Evolutionary conservation across 1,139 yeast species (phyloP), one percentile per base, ranked within the genome.

Genomic region (Citeromyces hawaiiensis): DNA sequence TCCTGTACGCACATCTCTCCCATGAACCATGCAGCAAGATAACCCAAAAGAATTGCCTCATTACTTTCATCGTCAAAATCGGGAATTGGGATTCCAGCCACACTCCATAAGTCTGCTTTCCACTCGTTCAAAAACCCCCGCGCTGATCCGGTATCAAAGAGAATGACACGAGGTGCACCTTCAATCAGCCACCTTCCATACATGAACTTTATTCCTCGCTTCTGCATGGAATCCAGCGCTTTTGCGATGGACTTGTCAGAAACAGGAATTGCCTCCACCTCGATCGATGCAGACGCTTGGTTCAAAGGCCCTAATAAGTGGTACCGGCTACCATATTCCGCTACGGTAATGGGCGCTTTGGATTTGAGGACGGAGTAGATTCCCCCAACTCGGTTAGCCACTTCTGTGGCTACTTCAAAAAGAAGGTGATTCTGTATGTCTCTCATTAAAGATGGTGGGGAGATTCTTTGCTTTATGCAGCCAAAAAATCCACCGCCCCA

Each of bases 121-220:
- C 98, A 91, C 53, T 91, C 97, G 54, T 81, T 77, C 50, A 91
- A 64, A 55, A 71, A 69, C 47, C 66, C 65, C 43, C 68, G 62
- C 4, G 91, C 95, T 8, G 94, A 80, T 41, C 78, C 74, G 45
- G 86, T 69, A 56, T 91, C 97, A 54, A 91, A 91, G 39, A 91
- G 65, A 38, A 91, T 66, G 21, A 91, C 97, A 39, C 94, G 66
- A 13, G 98, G 98, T 1, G 97, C 95, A 18, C 97, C 96, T 57
- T 91, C 98, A 53, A 91, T 86, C 52, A 91, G 73, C 98, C 98
- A 91, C 46, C 96, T 73, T 35, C 97, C 97, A 52, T 91, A 88
- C 41, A 87, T 65, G 70, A 83, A 85, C 44, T 70, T 65, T 49
- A 91, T 72, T 17, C 98, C 98, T 37, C 96, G 70, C 29, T 72